Evolutionary conservation across 2,329 filamentous ascomycete genomes (phyloP).

Genomic region (Gaeumannomyces tritici): DNA sequence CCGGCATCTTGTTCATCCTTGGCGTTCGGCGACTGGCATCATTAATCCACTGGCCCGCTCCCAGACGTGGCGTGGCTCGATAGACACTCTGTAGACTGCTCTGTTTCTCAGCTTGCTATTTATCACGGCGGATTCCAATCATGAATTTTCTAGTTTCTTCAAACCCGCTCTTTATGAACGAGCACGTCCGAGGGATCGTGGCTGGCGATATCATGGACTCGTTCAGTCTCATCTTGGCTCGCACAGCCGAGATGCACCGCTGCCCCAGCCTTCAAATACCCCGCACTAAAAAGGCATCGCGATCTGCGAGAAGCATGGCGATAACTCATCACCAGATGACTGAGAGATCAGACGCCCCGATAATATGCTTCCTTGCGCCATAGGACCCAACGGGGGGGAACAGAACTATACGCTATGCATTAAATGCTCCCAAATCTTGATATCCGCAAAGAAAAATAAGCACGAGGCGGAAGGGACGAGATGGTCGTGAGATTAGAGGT

Average conservation of each 20-base stretch:
- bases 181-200: too few relatives aligned
- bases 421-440: not conserved
- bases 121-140: not conserved
- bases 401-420: not conserved
- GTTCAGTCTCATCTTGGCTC: too few relatives aligned
- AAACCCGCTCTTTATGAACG: not conserved
- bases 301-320: not conserved
- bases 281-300: not conserved
- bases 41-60: not conserved
- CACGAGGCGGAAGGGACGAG: not conserved
- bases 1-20: not conserved
- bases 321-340: not conserved
- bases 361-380: not conserved
- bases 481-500: conserved; percentile 44
- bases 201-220: too few relatives aligned
- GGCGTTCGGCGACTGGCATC: not conserved
- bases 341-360: not conserved
- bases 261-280: too few relatives aligned
- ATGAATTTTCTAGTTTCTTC: not conserved
- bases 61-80: not conserved
- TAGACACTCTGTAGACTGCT: not conserved
- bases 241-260: too few relatives aligned
- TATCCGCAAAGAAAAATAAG: not conserved
- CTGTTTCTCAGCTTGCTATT: not conserved
- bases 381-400: not conserved